Evolutionary conservation across 345 rosid species (phyloP), one percentile per base, ranked within the genome.

Genomic region (Turritis glabra): DNA sequence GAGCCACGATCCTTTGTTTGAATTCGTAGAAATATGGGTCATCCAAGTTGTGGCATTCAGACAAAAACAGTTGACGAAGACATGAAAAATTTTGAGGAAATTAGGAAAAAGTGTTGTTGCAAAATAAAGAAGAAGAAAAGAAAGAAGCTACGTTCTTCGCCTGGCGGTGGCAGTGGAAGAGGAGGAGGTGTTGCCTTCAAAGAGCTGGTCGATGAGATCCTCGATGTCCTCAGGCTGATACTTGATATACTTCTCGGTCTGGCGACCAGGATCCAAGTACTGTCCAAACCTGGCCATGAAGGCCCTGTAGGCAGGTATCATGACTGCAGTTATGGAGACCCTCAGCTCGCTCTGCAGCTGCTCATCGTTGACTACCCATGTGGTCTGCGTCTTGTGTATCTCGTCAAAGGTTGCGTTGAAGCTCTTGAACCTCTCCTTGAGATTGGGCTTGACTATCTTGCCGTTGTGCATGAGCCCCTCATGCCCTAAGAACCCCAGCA

Each of bases 281-380:
- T 88, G 95, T 0, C 88, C 72, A 57, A 89, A 90, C 81, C 97
- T 83, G 5, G 90, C 98, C 75, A 88, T 32, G 65, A 91, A 91
- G 4, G 93, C 85, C 59, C 98, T 65, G 69, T 94, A 94, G 0
- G 98, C 98, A 2, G 97, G 97, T 43, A 83, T 87, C 44, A 88
- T 80, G 38, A 94, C 85, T 0, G 94, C 89, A 0, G 90, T 72
- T 76, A 94, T 86, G 0, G 97, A 91, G n/a, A 91, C 91, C 80
- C 98, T 79, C 7, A 94, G 90, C 85, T 94, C 98, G 1, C 95
- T 88, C 64, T 94, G 98, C 26, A 94, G 84, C 83, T 91, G 96
- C 83, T 89, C 94, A 51, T 94, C 98, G 6, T 79, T 83, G 38
- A 94, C 91, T 29, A 94, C 89, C 98, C 98, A 94, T 0, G 86